A percentile compares a stretch with the other conserved stretches of the same genome.
Evolutionary conservation across 2,329 filamentous ascomycete genomes (phyloP).

Genomic region (Trichoderma afroharzianum): DNA sequence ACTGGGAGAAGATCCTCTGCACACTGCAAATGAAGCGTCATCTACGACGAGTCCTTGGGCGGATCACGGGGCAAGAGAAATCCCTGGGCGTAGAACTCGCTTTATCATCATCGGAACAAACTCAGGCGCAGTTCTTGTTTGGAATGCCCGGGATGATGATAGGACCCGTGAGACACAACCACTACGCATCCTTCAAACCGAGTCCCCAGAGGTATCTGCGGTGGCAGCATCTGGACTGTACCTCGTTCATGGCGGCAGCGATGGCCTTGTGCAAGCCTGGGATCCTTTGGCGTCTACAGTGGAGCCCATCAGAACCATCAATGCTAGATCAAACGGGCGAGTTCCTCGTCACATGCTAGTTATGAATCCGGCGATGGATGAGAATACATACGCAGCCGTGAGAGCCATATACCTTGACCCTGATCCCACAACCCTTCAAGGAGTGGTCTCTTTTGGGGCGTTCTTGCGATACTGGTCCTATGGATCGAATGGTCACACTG

Average conservation of each 20-base stretch:
- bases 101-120: constrained; percentile 79
- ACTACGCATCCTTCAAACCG: constrained; percentile 79
- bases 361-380: constrained; percentile 55
- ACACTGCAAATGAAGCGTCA: constrained; percentile 40
- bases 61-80: constrained; percentile 48
- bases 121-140: constrained; percentile 71
- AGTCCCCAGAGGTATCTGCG: constrained; percentile 82
- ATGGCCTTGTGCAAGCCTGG: constrained; percentile 94
- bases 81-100: constrained; percentile 81
- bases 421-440: constrained; percentile 78
- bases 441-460: constrained; percentile 81
- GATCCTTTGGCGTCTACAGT: constrained; percentile 81
- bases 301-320: constrained; percentile 79
- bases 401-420: constrained; percentile 84
- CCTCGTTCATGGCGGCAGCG: constrained; percentile 87
- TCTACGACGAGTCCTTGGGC: constrained; percentile 44
- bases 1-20: constrained; percentile 71
- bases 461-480: constrained; percentile 93
- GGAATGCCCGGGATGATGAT: constrained; percentile 70
- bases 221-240: constrained; percentile 82
- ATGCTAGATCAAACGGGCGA: constrained; percentile 77
- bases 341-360: constrained; percentile 68
- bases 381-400: constrained; percentile 75
- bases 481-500: constrained; percentile 74
- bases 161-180: constrained; percentile 54